Evolutionary conservation across 1,284 basidiomycete species (phyloP).

Genomic region (Microstroma glucosiphilum): DNA sequence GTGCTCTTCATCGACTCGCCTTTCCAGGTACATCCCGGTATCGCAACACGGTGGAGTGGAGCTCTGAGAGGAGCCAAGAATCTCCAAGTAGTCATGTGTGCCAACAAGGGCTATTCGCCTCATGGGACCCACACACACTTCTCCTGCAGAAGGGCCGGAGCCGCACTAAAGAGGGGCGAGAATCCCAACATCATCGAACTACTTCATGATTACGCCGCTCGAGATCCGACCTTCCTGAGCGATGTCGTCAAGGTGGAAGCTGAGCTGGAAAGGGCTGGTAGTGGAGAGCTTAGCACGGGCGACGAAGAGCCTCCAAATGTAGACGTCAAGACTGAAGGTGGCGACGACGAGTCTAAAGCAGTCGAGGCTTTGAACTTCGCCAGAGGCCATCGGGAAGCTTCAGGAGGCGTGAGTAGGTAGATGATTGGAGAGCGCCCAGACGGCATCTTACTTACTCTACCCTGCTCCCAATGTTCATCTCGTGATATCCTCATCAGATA

Average conservation of each 20-base stretch:
- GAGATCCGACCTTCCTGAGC: constrained; percentile 18
- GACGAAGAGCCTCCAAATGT: constrained; percentile 4
- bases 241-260: constrained; percentile 3
- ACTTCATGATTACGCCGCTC: constrained; percentile 28
- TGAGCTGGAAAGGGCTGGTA: not conserved
- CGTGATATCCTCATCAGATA: constrained; percentile 11
- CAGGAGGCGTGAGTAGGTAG: constrained; percentile 21
- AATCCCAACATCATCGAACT: constrained; percentile 31
- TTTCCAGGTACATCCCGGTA: constrained; percentile 34
- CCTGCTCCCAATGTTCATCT: not conserved
- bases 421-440: not conserved
- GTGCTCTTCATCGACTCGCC: constrained; percentile 27
- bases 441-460: not conserved
- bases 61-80: constrained; percentile 27
- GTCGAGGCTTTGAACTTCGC: constrained; percentile 20
- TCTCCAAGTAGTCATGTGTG: constrained; percentile 36
- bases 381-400: constrained; percentile 33
- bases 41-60: constrained; percentile 36
- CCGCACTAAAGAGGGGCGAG: constrained; percentile 22
- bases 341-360: constrained; percentile 5
- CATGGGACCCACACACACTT: constrained; percentile 15
- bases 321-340: constrained; percentile 4
- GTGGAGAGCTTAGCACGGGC: not conserved
- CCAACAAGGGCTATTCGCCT: constrained; percentile 28
- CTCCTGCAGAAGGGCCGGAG: constrained; percentile 24